Conservation (phyloP, 805 yeast genomes). For the Lachancea kluyveri region DNA sequence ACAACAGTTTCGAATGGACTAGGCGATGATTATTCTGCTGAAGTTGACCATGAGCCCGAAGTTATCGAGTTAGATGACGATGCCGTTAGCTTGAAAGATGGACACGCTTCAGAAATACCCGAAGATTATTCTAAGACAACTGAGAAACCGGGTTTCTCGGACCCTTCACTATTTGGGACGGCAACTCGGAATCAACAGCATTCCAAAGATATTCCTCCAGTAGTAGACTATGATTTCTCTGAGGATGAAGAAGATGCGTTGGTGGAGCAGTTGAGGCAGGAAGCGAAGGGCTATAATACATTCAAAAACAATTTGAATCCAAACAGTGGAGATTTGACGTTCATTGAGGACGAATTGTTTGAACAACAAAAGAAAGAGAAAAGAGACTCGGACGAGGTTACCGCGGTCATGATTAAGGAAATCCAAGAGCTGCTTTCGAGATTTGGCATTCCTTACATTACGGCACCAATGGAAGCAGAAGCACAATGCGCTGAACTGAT, state of each 20-base stretch:
- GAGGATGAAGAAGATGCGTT: constrained; percentile 74
- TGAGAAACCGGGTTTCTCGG: too few species aligned
- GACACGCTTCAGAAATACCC: constrained; percentile 5
- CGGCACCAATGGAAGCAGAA: constrained; percentile 99
- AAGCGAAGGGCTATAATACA: constrained; percentile 63
- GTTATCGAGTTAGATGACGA: constrained; percentile 25
- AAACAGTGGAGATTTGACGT: constrained; percentile 15
- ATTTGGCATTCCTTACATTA: constrained; percentile 90
- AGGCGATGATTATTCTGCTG: constrained; percentile 23
- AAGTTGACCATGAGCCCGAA: constrained; percentile 21
- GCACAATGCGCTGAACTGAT: constrained; percentile 91
- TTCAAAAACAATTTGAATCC: constrained; percentile 44
- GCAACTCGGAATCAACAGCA: too few species aligned
- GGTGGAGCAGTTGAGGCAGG: constrained; percentile 55
- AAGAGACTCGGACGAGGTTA: constrained; percentile 89
- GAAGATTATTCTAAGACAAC: too few species aligned
- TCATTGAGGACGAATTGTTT: constrained; percentile 42
- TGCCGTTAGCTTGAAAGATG: constrained; percentile 10
- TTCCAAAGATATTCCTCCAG: too few species aligned
- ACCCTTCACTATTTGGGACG: too few species aligned
- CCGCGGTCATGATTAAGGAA: constrained; percentile 77
- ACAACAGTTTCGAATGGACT: constrained; percentile 6
- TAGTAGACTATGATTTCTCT: constrained; percentile 57
- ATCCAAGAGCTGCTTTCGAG: constrained; percentile 81
- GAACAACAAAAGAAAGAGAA: constrained; percentile 60